Evolutionary conservation across 805 yeast species (phyloP).

Genomic region (Teunomyces kruisii): DNA sequence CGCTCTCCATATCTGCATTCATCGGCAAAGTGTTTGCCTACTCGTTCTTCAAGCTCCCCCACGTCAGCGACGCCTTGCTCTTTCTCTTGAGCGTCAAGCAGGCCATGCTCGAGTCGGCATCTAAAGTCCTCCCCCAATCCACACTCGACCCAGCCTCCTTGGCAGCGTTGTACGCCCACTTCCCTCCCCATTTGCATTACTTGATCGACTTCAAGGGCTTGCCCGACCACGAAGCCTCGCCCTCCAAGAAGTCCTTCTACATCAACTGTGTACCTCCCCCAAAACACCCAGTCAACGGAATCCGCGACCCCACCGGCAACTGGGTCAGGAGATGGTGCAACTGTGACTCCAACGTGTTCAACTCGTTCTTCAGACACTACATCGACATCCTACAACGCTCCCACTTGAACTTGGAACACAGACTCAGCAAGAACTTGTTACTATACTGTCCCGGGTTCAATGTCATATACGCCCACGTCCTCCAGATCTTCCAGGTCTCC

Average conservation of each 20-base stretch:
- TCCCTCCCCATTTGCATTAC: slow-evolving; percentile 31
- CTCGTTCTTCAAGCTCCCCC: slow-evolving; percentile 53
- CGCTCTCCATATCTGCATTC: slow-evolving; percentile 62
- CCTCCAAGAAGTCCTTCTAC: slow-evolving; percentile 18
- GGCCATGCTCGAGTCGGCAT: slow-evolving; percentile 33
- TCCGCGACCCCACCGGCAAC: slow-evolving; percentile 55
- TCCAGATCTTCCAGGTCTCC: slow-evolving; percentile 40
- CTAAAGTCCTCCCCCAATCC: slow-evolving; percentile 4
- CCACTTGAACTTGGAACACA: slow-evolving; percentile 4
- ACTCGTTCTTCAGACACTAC: slow-evolving; percentile 62
- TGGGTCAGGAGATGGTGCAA: slow-evolving; percentile 66
- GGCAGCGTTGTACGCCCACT: slow-evolving; percentile 11
- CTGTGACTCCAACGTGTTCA: slow-evolving; percentile 56
- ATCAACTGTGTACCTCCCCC: slow-evolving; percentile 42
- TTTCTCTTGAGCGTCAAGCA: slow-evolving; percentile 59
- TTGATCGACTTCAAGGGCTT: slow-evolving; percentile 35
- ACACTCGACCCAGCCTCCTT: not conserved
- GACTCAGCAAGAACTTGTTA: slow-evolving; percentile 7
- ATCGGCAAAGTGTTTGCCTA: slow-evolving; percentile 71
- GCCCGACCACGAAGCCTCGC: slow-evolving; percentile 19
- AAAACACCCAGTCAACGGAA: slow-evolving; percentile 45
- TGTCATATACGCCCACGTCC: slow-evolving; percentile 45
- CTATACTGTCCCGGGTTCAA: slow-evolving; percentile 46
- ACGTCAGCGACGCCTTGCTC: slow-evolving; percentile 55
- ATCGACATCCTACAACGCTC: slow-evolving; percentile 25